These are phyloP conservation scores for Aureobasidium zeae DNA, from an alignment of 2,329 filamentous ascomycete genomes.

Conservation along the genomic window DNA sequence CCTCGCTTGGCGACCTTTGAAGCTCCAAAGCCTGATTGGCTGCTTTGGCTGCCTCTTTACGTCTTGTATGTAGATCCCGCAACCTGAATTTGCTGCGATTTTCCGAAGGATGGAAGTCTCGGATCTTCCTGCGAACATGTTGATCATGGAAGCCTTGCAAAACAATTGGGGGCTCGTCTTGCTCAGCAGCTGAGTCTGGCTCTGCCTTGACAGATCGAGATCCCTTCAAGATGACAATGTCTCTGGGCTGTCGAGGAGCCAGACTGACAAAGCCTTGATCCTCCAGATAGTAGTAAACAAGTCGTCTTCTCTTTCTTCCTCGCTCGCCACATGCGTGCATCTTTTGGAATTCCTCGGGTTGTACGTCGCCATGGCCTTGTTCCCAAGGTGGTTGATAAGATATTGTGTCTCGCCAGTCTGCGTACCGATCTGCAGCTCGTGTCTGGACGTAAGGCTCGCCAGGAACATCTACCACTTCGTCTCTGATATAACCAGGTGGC, in stretches of 20 bases:
- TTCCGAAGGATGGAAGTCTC: too few relatives aligned
- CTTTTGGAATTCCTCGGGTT: constrained; percentile 16
- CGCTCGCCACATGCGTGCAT: constrained; percentile 17
- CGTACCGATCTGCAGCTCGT: constrained; percentile 28
- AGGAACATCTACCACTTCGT: constrained; percentile 19
- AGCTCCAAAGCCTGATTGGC: too few relatives aligned
- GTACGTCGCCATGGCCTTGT: constrained; percentile 11
- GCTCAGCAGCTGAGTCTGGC: neutral
- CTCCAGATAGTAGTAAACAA: constrained; percentile 6
- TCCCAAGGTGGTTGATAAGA: constrained; percentile 45
- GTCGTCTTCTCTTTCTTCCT: constrained; percentile 16
- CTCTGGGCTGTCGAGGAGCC: neutral
- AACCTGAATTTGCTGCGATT: too few relatives aligned
- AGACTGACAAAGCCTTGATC: constrained; percentile 1
- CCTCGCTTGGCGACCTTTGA: too few relatives aligned
- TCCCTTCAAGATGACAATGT: neutral
- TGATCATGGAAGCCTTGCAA: too few relatives aligned
- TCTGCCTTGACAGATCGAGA: neutral
- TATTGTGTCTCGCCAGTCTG: constrained; percentile 37
- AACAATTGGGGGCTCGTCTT: too few relatives aligned
- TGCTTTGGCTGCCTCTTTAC: too few relatives aligned
- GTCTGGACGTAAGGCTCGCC: constrained; percentile 27
- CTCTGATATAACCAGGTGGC: constrained; percentile 19
- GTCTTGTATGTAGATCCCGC: too few relatives aligned
- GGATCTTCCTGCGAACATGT: too few relatives aligned